Percentiles rank a stretch among this genome's conserved stretches.
Conservation (phyloP, 1,139 yeast genomes). For the Pichia sp. region DNA sequence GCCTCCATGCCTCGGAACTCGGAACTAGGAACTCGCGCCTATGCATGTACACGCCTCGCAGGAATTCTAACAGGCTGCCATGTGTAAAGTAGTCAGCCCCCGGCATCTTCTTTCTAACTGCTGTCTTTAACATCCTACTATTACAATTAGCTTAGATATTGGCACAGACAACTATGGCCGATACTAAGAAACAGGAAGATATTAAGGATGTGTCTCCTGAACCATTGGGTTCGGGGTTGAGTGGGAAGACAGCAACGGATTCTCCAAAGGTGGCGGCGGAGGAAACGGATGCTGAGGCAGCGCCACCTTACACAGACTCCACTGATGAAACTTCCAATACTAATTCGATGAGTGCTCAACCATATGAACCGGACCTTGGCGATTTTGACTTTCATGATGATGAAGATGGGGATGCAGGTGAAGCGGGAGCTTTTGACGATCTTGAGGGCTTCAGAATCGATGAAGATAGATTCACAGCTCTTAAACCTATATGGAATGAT, state of each 20-base stretch:
- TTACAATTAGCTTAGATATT: too few species aligned
- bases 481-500: slow-evolving; percentile 66
- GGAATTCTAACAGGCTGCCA: too few species aligned
- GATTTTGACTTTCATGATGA: slow-evolving; percentile 1
- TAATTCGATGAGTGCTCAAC: slow-evolving; percentile 11
- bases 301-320: too few species aligned
- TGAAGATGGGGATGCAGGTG: not conserved
- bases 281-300: slow-evolving; percentile 52
- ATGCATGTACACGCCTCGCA: too few species aligned
- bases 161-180: too few species aligned
- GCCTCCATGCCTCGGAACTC: too few species aligned
- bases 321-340: not conserved
- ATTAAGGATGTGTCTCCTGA: not conserved
- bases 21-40: too few species aligned
- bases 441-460: slow-evolving; percentile 7
- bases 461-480: slow-evolving; percentile 58
- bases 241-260: not conserved
- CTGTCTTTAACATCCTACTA: too few species aligned
- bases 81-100: too few species aligned
- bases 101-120: too few species aligned
- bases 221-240: slow-evolving; percentile 1
- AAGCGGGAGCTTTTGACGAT: slow-evolving; percentile 2
- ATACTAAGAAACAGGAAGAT: too few species aligned
- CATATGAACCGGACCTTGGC: slow-evolving; percentile 9
- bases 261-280: too few species aligned